Evolutionary conservation across 441 rosid genomes (phyloP), one percentile per base, ranked within the genome.

Genomic region (Erodium texanum): DNA sequence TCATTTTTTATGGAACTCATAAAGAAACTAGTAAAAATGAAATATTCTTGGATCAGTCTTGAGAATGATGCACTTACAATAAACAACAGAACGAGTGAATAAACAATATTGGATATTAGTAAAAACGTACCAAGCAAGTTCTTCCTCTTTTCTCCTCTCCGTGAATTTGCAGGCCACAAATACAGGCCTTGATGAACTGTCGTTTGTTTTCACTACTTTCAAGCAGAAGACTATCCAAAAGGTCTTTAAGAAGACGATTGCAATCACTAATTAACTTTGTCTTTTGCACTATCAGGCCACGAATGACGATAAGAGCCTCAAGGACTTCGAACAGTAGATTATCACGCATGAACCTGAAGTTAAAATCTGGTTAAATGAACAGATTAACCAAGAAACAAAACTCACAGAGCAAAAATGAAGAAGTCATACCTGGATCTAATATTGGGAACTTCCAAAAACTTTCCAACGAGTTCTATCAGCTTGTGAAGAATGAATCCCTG

Each of bases 401-500:
- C 34, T 24, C 71, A 24, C 0, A 7, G 50, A 56, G 48, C 5
- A 67, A 69, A 41, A 75, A 54, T 19, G 5, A 61, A 27, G 18
- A 7, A 71, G 62, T 64, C 10, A 43, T 87, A 96, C 99, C 99
- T 94, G 78, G 92, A 86, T 82, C 97, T 84, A 77, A 96, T 87
- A 78, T 90, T 92, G 59, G 96, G 90, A 76, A 92, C 91, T 83
- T 89, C 99, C 76, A 96, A 82, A 79, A 96, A 90, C 77, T 94
- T 96, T 20, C 97, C 94, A 76, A 96, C 93, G 71, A 96, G 93
- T 81, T 94, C 99, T 76, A 96, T 87, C 45, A 96, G 96, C 83
- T 94, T 96, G 81, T 96, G 98, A 82, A 96, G 98, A 72, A 93
- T 96, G 77, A 90, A 96, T 65, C 99, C 99, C 79, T 90, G 99